A percentile compares a stretch with the other conserved stretches of the same genome.
These are phyloP conservation scores for Talaromyces rugulosus DNA, from an alignment of 2,329 filamentous ascomycete genomes.

Conservation along the genomic window DNA sequence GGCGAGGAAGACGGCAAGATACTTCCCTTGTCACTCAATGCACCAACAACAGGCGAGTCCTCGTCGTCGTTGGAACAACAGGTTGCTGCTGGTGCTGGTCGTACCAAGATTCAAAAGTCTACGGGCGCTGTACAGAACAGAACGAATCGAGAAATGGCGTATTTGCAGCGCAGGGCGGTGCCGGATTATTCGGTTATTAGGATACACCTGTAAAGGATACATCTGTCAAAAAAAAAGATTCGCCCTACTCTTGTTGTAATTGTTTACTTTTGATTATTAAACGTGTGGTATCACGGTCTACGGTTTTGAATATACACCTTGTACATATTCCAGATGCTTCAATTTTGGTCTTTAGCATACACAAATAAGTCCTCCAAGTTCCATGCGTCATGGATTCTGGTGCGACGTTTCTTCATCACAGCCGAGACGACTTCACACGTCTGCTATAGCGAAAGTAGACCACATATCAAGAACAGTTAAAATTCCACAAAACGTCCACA, in stretches of 20 bases:
- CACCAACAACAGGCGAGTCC: slow-evolving; percentile 38
- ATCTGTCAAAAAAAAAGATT: slow-evolving; percentile 1
- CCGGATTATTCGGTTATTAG: slow-evolving; percentile 80
- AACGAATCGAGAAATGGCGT: slow-evolving; percentile 68
- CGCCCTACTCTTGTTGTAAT: no score
- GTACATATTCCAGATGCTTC: neutral
- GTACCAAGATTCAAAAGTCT: slow-evolving; percentile 53
- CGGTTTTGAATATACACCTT: neutral
- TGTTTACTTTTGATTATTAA: neutral
- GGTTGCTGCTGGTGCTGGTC: slow-evolving; percentile 18
- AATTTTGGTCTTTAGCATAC: neutral
- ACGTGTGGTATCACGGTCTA: neutral
- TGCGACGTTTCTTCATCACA: neutral
- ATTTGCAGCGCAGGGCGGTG: slow-evolving; percentile 73
- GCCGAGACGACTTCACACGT: neutral
- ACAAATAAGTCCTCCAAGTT: neutral
- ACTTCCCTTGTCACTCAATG: slow-evolving; percentile 71
- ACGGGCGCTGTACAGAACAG: slow-evolving; percentile 67
- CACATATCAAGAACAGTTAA: neutral
- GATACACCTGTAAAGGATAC: slow-evolving; percentile 57
- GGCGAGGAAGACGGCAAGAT: slow-evolving; percentile 39
- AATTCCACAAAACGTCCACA: no score
- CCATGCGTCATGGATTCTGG: neutral
- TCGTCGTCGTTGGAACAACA: no score
- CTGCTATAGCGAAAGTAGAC: neutral